Evolutionary conservation across 768 basidiomycete genomes (phyloP), one percentile per base, ranked within the genome.

Genomic region (Lepiota brunneoincarnata): DNA sequence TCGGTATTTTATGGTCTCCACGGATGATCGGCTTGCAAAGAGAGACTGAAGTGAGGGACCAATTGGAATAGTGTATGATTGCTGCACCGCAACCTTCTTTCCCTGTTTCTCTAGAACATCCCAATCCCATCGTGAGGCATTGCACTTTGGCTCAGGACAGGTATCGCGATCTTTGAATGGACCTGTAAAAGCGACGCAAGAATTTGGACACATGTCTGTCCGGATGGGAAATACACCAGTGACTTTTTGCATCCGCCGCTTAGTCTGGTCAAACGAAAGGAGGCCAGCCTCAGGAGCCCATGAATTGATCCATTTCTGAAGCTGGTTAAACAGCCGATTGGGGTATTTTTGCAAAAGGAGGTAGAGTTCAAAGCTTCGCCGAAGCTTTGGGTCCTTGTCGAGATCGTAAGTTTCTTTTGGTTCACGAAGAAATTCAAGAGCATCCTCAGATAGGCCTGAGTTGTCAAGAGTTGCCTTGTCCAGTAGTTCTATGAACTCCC

Each of bases 41-140:
- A 72, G 43, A 0, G 74, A 70, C 45, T 81, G 79, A 0, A 79
- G 55, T 23, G 73, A 70, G 0, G 75, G 75, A 1, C 76, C 75
- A 12, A 79, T 20, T 0, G 70, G 74, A 2, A 81, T 68, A 0
- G 76, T 80, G 0, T 52, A 55, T 47, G 75, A 75, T 4, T 65
- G 58, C 6, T 69, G 63, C 0, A 59, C 62, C 0, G 72, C 57
- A 1, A 49, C 23, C 18, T 52, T 64, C 60, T 9, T 44, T 1
- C 41, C 20, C 0, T 49, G n/a, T n/a, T 14, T 35, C 11, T 28
- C 24, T 7, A 55, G 51, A 12, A 56, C 20, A n/a, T 39, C 17
- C 2, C 58, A 54, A 15, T 69, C 60, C 47, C 68, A 69, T 1
- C 64, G 66, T 4, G 61, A 38, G 50, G 64, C 51, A 0, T 44